A percentile compares a stretch with the other conserved stretches of the same genome.
These are phyloP conservation scores for Fomitopsis palustris DNA, from an alignment of 1,284 basidiomycete genomes.

Conservation along the genomic window DNA sequence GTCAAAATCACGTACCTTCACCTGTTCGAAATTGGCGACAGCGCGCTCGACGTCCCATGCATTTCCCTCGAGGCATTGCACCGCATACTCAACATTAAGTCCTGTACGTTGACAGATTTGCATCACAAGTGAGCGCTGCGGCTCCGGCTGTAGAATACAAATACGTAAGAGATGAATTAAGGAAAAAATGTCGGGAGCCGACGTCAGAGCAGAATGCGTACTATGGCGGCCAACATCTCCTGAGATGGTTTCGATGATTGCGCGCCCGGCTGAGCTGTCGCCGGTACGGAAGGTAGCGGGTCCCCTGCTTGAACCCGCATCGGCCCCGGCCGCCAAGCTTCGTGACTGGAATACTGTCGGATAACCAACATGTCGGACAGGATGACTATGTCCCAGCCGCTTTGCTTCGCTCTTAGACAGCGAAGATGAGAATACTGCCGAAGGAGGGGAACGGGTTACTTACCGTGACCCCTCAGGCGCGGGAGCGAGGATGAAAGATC, in stretches of 20 bases:
- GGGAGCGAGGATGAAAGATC: slow-evolving; percentile 85
- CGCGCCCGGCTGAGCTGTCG: slow-evolving; percentile 26
- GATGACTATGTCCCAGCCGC: slow-evolving; percentile 89
- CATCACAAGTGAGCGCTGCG: slow-evolving; percentile 63
- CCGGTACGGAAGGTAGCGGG: slow-evolving; percentile 24
- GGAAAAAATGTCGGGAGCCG: slow-evolving; percentile 5
- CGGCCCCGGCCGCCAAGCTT: slow-evolving; percentile 74
- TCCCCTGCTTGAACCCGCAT: slow-evolving; percentile 58
- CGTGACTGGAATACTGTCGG: slow-evolving; percentile 78
- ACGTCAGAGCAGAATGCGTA: slow-evolving; percentile 35
- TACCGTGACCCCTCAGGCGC: slow-evolving; percentile 79
- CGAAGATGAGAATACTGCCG: background rate
- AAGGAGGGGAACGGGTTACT: slow-evolving; percentile 26
- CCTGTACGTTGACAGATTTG: slow-evolving; percentile 69
- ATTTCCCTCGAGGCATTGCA: slow-evolving; percentile 81
- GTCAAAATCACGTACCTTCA: slow-evolving; percentile 52
- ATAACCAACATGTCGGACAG: slow-evolving; percentile 87
- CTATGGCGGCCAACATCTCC: slow-evolving; percentile 48
- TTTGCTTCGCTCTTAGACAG: slow-evolving; percentile 60
- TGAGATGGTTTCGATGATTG: slow-evolving; percentile 41
- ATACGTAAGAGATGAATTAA: slow-evolving; percentile 12
- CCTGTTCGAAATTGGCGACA: slow-evolving; percentile 77
- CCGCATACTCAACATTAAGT: slow-evolving; percentile 71
- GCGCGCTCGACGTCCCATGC: slow-evolving; percentile 79
- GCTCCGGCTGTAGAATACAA: slow-evolving; percentile 48